Evolutionary conservation across 768 basidiomycete genomes (phyloP).

Genomic region (Lactarius tabidus): DNA sequence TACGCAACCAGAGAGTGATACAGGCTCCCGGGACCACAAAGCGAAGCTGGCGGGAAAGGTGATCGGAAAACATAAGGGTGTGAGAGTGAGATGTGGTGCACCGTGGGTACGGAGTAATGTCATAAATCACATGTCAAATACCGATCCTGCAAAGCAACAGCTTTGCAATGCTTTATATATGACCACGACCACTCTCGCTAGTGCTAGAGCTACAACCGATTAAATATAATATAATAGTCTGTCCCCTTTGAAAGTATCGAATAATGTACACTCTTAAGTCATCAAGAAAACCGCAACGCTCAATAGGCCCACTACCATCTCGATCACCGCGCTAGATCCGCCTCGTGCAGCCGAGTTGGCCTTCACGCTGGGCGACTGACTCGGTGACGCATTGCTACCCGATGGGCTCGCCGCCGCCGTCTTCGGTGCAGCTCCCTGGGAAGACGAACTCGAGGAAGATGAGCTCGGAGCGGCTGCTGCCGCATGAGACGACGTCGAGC

Average conservation of each 20-base stretch:
- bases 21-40: conserved; percentile 67
- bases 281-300: conserved; percentile 46
- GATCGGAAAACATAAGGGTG: conserved; percentile 28
- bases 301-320: conserved; percentile 48
- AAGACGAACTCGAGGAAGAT: background rate
- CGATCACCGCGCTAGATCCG: conserved; percentile 35
- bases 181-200: background rate
- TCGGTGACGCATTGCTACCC: conserved; percentile 12
- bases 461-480: background rate
- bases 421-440: background rate
- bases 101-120: background rate
- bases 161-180: background rate
- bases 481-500: background rate
- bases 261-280: conserved; percentile 19
- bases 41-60: conserved; percentile 67
- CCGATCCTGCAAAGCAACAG: background rate
- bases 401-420: background rate
- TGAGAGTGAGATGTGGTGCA: background rate
- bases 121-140: conserved; percentile 17
- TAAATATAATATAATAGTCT: conserved; percentile 16
- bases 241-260: conserved; percentile 2
- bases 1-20: conserved; percentile 59
- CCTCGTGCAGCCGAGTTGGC: conserved; percentile 34
- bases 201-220: background rate
- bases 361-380: conserved; percentile 30